Base-by-base conservation (phyloP, 2,329 filamentous ascomycete genomes). In the Niveomyces coronatus region DNA sequence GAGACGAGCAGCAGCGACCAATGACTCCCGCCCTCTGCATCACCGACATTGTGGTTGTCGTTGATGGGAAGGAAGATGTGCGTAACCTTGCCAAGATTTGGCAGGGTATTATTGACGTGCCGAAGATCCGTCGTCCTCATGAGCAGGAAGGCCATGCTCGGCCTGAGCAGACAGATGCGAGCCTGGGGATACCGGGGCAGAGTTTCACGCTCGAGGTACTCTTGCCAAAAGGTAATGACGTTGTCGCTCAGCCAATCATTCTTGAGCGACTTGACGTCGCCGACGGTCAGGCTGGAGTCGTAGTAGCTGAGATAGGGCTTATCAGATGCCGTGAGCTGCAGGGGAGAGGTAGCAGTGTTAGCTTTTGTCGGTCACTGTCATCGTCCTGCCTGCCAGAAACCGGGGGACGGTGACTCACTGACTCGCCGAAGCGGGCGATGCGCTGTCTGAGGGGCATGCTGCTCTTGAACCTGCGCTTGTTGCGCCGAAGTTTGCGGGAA, bases 221-320 rank as follows among this genome's bases (percentile, higher is more conserved):
- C 89, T 71, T 96, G 85, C 89, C 91, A 98, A 57, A 98, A 96
- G 35, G 86, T 82, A 48, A 98, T 96, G 50, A 87, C 88, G 65
- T 94, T 95, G 59, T 98, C 91, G 30, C 89, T 95, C 37, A 98
- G 70, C 91, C 91, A 98, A 68, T 95, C 91, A 60, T 84, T 71
- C 62, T 84, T 86, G 42, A 98, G 74, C 13, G 82, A 81, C 57
- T 88, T 83, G 49, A 96, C 76, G 60, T 98, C 91, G 56, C 91
- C 85, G 56, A 80, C 76, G 35, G 85, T 94, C 49, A 96, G 47
- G 34, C 56, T 49, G n/a, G 61, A 57, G 43, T 63, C 62, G 48
- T 64, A 61, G 44, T 65, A 63, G 45, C 57, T 61, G 31, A 62
- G 55, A 40, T 61, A 61, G 6, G 57, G 46, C 37, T 62, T 63